Base-by-base conservation (phyloP, 2,329 filamentous ascomycete species). In the Annulohypoxylon truncatum region DNA sequence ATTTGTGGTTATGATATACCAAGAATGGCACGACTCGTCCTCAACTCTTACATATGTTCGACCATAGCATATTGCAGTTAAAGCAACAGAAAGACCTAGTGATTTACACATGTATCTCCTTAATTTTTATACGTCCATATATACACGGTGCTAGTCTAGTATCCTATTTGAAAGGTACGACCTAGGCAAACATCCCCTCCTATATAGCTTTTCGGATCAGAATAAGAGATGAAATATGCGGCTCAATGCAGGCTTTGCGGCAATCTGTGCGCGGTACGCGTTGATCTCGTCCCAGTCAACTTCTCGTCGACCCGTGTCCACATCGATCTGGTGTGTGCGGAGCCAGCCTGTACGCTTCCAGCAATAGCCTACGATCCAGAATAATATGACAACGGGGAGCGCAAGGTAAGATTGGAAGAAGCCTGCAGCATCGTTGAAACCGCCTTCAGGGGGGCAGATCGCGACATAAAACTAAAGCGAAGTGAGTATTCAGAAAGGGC, bases 311-410 rank as follows among this genome's bases (percentile, higher is more conserved):
- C 87, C 89, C 35, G 82, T 85, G 74, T 92, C 89, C 56, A 92
- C 83, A 69, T 92, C 90, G 64, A 92, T 91, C 64, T 92, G 82
- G 26, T 79, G 75, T 1, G 85, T 79, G 55, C 79, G 83, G 51
- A 89, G 79, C 85, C 86, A 90, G 6, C 83, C 83, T 26, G 83
- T 77, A 42, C 86, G 80, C 81, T 91, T 92, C 89, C 89, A 92
- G 59, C 85, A 31, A 71, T 86, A 91, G 1, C 89, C 87, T 33
- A 74, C 71, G 22, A 80, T 47, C 78, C 84, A 88, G 76, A 89
- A 89, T 10, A 79, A 9, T 2, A 88, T 70, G 29, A 88, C 83
- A 18, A 88, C 80, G 6, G 85, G 85, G 18, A 85, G 69, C 4
- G 85, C 85, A 8, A 89, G 81, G 70, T 84, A 87, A 0, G 79